Conservation (phyloP, 768 basidiomycete species). For the Amanita subjunquillea region DNA sequence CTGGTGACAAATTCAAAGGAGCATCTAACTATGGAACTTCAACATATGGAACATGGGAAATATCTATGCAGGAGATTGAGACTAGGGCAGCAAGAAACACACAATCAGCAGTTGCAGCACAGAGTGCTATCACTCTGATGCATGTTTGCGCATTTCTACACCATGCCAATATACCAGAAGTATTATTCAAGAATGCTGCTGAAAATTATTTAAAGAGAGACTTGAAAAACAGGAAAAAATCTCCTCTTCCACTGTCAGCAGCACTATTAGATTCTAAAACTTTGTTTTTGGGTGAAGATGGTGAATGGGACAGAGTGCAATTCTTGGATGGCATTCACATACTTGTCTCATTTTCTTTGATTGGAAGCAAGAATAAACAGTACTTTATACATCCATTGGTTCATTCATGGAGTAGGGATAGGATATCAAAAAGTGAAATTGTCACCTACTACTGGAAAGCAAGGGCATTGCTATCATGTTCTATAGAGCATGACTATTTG, state of each 20-base stretch:
- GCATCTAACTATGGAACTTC: too few relatives aligned
- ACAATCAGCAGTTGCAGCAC: not conserved
- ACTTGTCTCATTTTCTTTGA: constrained; percentile 9
- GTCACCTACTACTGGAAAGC: not conserved
- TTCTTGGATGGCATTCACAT: constrained; percentile 10
- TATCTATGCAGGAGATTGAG: not conserved
- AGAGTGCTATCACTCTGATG: not conserved
- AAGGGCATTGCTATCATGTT: not conserved
- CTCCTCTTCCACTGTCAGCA: not conserved
- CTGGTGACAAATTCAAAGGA: too few relatives aligned
- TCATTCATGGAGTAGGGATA: constrained; percentile 3
- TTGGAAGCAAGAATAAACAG: constrained; percentile 1
- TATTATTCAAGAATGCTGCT: not conserved
- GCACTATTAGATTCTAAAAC: not conserved
- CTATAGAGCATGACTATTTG: not conserved
- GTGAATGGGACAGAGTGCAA: constrained; percentile 7
- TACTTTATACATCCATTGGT: constrained; percentile 9
- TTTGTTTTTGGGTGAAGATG: not conserved
- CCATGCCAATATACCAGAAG: not conserved
- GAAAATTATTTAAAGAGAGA: not conserved
- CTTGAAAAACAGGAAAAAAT: not conserved
- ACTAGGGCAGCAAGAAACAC: not conserved
- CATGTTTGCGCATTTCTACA: not conserved
- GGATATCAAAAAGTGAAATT: not conserved
- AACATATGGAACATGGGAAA: too few relatives aligned